Percentiles rank a stretch among this genome's conserved stretches.
These are phyloP conservation scores for Dryas alaskensis DNA, from an alignment of 306 rosid genomes.

Conservation along the genomic window DNA sequence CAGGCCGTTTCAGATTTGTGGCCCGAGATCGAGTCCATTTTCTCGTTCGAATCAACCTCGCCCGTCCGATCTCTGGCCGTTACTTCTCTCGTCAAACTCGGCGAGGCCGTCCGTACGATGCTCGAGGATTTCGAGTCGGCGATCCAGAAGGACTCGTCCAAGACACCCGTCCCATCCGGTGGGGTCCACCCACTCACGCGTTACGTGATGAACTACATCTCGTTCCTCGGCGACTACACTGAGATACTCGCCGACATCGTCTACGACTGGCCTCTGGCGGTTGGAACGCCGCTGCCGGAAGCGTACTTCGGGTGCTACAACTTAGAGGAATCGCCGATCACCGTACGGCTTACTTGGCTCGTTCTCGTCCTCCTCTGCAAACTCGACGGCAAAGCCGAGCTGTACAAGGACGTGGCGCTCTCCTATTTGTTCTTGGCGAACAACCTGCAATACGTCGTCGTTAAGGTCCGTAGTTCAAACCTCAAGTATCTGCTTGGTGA, in stretches of 20 bases:
- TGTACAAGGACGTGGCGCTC: slow-evolving; percentile 66
- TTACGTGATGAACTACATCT: slow-evolving; percentile 78
- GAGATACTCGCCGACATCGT: slow-evolving; percentile 48
- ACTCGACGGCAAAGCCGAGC: slow-evolving; percentile 64
- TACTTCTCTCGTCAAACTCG: slow-evolving; percentile 40
- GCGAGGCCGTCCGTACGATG: slow-evolving; percentile 45
- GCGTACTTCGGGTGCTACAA: slow-evolving; percentile 43
- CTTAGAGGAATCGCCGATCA: slow-evolving; percentile 32
- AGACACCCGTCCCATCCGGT: slow-evolving; percentile 60
- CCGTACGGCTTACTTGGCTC: slow-evolving; percentile 62
- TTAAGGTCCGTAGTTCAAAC: slow-evolving; percentile 53
- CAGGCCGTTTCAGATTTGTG: slow-evolving; percentile 49
- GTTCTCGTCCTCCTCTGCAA: slow-evolving; percentile 74
- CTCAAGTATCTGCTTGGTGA: slow-evolving; percentile 55
- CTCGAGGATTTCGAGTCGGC: slow-evolving; percentile 62
- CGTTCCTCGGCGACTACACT: slow-evolving; percentile 60
- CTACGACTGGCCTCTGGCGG: slow-evolving; percentile 49
- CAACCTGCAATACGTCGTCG: slow-evolving; percentile 79
- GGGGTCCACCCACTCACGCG: slow-evolving; percentile 91
- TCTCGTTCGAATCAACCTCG: slow-evolving; percentile 61
- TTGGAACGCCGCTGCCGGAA: slow-evolving; percentile 58
- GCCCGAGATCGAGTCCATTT: slow-evolving; percentile 63
- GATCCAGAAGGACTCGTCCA: slow-evolving; percentile 65
- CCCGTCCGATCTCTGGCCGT: slow-evolving; percentile 44
- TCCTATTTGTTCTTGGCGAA: slow-evolving; percentile 88